A percentile compares a stretch with the other conserved stretches of the same genome.
Conservation (phyloP, 805 yeast species). For the Ogataea nitratoaversa region DNA sequence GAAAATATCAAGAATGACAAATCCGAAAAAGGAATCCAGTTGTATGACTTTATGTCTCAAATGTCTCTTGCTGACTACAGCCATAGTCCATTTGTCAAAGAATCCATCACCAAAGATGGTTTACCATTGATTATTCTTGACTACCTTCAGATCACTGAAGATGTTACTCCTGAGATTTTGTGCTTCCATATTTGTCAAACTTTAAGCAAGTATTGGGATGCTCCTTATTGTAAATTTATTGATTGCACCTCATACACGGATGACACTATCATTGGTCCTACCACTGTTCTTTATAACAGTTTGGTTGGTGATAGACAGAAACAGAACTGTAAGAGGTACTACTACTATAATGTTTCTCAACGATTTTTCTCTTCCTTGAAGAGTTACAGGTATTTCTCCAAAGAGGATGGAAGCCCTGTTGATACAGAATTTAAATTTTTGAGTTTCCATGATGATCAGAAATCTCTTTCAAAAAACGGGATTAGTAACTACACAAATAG, state of each 20-base stretch:
- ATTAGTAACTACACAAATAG: conserved; percentile 39
- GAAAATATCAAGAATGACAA: conserved; percentile 45
- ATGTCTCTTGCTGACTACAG: conserved; percentile 53
- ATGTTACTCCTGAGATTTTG: conserved; percentile 44
- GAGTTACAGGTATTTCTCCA: conserved; percentile 4
- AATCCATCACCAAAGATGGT: conserved; percentile 69
- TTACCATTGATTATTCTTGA: conserved; percentile 60
- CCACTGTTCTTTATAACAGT: conserved; percentile 18
- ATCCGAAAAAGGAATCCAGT: conserved; percentile 43
- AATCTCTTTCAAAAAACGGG: conserved; percentile 40
- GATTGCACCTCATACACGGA: conserved; percentile 62
- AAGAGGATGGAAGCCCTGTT: conserved; percentile 7
- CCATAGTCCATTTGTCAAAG: conserved; percentile 46
- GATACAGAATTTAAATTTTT: conserved; percentile 31
- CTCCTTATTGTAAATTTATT: conserved; percentile 54
- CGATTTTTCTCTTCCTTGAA: conserved; percentile 15
- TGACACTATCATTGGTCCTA: conserved; percentile 7
- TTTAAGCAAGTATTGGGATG: conserved; percentile 68
- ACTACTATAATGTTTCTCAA: conserved; percentile 47
- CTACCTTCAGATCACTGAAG: conserved; percentile 35
- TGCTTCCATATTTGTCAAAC: conserved; percentile 60
- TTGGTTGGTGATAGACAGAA: conserved; percentile 48
- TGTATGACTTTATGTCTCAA: conserved; percentile 72
- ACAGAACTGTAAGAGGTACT: conserved; percentile 49
- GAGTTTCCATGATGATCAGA: conserved; percentile 43